Evolutionary conservation across 2,329 filamentous ascomycete species (phyloP).

Genomic region (Knufia fluminis): DNA sequence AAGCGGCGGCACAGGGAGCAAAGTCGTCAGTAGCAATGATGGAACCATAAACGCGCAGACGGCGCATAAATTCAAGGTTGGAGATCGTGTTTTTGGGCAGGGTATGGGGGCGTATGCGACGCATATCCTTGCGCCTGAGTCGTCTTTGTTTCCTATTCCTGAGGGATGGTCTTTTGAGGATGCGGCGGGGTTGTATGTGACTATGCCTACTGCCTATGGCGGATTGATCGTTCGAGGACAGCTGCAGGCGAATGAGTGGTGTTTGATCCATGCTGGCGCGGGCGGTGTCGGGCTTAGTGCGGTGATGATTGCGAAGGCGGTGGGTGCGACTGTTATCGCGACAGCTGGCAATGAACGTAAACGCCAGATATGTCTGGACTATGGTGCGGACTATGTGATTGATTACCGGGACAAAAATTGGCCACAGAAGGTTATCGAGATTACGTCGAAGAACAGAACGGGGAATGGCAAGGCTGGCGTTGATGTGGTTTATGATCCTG

Average conservation of each 20-base stretch:
- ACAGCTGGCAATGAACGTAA: constrained; percentile 77
- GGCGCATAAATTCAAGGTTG: constrained; percentile 58
- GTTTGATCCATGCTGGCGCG: constrained; percentile 84
- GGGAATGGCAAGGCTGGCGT: constrained; percentile 60
- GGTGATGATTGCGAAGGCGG: constrained; percentile 87
- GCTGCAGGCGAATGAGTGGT: constrained; percentile 71
- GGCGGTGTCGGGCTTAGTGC: constrained; percentile 86
- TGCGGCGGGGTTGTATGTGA: constrained; percentile 83
- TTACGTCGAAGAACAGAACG: constrained; percentile 47
- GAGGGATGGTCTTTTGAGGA: constrained; percentile 73
- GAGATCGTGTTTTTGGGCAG: constrained; percentile 78
- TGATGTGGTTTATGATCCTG: constrained; percentile 91
- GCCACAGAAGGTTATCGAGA: constrained; percentile 61
- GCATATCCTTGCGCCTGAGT: constrained; percentile 58
- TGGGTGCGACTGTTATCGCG: constrained; percentile 84
- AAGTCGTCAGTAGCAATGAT: constrained; percentile 29
- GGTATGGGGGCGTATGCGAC: constrained; percentile 80
- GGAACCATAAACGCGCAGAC: constrained; percentile 17
- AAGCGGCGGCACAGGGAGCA: constrained; percentile 6
- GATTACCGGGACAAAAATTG: constrained; percentile 67
- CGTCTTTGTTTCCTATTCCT: constrained; percentile 62
- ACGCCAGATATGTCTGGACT: constrained; percentile 65
- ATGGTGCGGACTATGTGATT: constrained; percentile 75
- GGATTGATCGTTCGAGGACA: constrained; percentile 69
- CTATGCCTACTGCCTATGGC: constrained; percentile 81